Evolutionary conservation across 2,329 filamentous ascomycete genomes (phyloP), one percentile per base, ranked within the genome.

Genomic region (Diplodia corticola): DNA sequence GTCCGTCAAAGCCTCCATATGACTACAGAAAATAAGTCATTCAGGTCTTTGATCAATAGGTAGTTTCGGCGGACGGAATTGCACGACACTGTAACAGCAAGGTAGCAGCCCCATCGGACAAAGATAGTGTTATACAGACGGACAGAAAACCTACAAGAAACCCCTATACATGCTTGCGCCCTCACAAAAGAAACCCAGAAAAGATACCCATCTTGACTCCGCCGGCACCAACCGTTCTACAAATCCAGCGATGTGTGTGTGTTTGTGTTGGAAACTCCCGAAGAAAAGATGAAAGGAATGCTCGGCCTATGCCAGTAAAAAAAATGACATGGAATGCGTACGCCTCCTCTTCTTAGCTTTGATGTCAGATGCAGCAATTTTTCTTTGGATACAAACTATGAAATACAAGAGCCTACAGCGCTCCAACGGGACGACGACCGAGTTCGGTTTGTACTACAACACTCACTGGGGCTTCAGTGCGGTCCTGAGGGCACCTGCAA

Each of bases 401-500:
- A 44, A 44, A 44, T 44, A 44, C 40, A 44, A 9, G 40, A 44
- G n/a, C 40, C 33, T n/a, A 20, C 9, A 20, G 40, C n/a, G 40
- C 40, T 44, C 17, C 7, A 4, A 44, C 20, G 17, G 10, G 40
- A n/a, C n/a, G 40, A 4, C 7, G 33, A 20, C 17, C 40, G 20
- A 20, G 40, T 20, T 10, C 17, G 4, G 5, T 20, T n/a, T 7
- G 20, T 44, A 20, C 9, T 44, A 9, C 7, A 20, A 20, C 40
- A 20, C n/a, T 44, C 17, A 44, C n/a, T 20, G 17, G 20, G 57
- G 57, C n/a, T 61, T 61, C 6, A 61, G 48, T n/a, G 57, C 57
- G 24, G 57, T 76, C 44, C 77, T 76, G 71, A 83, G 71, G 40
- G 79, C 79, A 44, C 74, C 77, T 22, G 80, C 81, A 63, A 84